Conservation (phyloP, 305 asterid genomes). For the Solanum hybrid region DNA sequence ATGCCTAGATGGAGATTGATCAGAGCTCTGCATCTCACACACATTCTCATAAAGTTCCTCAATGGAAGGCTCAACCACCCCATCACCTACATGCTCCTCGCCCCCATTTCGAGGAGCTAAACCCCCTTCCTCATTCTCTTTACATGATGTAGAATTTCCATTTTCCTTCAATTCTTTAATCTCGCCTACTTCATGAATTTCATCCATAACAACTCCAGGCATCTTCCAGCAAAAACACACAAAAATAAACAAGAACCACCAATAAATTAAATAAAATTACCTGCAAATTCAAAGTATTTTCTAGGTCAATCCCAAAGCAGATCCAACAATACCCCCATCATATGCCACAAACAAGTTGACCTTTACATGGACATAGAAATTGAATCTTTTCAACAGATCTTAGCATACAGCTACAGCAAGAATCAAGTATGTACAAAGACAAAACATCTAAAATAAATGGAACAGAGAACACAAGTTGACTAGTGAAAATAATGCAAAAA, state of each 20-base stretch:
- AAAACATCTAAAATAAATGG: neutral
- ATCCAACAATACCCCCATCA: slow-evolving; percentile 17
- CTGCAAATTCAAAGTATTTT: slow-evolving; percentile 13
- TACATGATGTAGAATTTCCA: slow-evolving; percentile 24
- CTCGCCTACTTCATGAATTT: slow-evolving; percentile 34
- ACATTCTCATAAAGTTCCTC: slow-evolving; percentile 83
- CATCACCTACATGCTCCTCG: slow-evolving; percentile 19
- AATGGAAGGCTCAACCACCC: slow-evolving; percentile 55
- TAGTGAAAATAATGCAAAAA: neutral
- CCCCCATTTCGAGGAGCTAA: slow-evolving; percentile 28
- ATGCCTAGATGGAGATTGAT: slow-evolving; percentile 74
- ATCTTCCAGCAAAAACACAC: slow-evolving; percentile 19
- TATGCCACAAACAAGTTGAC: neutral
- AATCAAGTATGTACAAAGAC: slow-evolving; percentile 6
- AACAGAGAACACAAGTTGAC: neutral
- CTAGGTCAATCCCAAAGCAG: slow-evolving; percentile 19
- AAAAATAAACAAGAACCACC: slow-evolving; percentile 18
- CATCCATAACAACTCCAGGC: slow-evolving; percentile 71
- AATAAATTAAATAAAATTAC: slow-evolving; percentile 16
- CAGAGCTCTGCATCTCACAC: slow-evolving; percentile 95
- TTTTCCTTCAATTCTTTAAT: slow-evolving; percentile 32
- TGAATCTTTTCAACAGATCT: slow-evolving; percentile 24
- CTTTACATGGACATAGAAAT: neutral
- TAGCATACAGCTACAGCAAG: slow-evolving; percentile 14
- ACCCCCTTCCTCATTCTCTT: slow-evolving; percentile 19